phyloP scores from a whole-genome alignment of 2,329 filamentous ascomycete genomes.

The Ophiocordyceps camponoti-saundersi region DNA sequence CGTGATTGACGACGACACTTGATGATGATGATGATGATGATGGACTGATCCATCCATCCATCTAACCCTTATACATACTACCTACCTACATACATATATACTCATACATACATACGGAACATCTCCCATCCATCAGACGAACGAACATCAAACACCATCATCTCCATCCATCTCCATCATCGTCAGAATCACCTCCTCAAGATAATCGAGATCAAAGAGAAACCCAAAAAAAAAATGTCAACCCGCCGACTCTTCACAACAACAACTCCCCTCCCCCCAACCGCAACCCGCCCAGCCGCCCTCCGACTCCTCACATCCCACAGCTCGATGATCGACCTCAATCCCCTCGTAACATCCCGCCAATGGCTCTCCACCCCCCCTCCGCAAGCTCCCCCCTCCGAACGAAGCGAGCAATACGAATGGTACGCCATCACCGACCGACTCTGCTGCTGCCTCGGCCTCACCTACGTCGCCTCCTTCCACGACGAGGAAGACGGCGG shows the following conservation, averaged over 20 bases:
- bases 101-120: too few species aligned
- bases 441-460: slow-evolving; percentile 39
- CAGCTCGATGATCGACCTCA: slow-evolving; percentile 71
- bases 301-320: slow-evolving; percentile 64
- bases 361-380: slow-evolving; percentile 35
- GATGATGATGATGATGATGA: too few species aligned
- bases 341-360: slow-evolving; percentile 63
- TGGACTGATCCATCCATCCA: too few species aligned
- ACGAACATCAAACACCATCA: too few species aligned
- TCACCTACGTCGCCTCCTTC: slow-evolving; percentile 69
- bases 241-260: slow-evolving; percentile 59
- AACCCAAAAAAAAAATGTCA: slow-evolving; percentile 34
- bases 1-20: too few species aligned
- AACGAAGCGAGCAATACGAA: slow-evolving; percentile 40
- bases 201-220: too few species aligned
- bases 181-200: too few species aligned
- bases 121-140: too few species aligned
- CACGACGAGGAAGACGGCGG: slow-evolving; percentile 50
- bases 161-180: too few species aligned
- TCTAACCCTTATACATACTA: background rate
- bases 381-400: slow-evolving; percentile 50
- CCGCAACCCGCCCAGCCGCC: slow-evolving; percentile 52
- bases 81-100: too few species aligned
- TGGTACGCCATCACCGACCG: slow-evolving; percentile 74
- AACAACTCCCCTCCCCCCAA: slow-evolving; percentile 57